Percentiles rank a stretch among this genome's conserved stretches.
These are phyloP conservation scores for Tulasnella sp. DNA, from an alignment of 768 basidiomycete species.

Conservation along the genomic window DNA sequence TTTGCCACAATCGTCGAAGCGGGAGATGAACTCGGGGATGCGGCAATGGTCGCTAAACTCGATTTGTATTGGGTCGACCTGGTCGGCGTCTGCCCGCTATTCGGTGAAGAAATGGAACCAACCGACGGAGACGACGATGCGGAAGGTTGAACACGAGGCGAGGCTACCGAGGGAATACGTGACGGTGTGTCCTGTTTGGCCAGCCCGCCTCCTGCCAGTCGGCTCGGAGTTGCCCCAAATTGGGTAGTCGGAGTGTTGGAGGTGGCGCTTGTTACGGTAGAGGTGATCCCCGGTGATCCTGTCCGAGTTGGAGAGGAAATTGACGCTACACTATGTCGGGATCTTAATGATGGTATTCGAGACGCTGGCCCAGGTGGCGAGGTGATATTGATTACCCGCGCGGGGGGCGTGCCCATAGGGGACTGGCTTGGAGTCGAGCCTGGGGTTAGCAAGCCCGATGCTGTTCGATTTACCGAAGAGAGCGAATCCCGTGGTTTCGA, in stretches of 20 bases:
- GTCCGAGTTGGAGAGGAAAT: conserved; percentile 8
- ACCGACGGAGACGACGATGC: not conserved
- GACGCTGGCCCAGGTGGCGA: conserved; percentile 17
- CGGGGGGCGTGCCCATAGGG: conserved; percentile 15
- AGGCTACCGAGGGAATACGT: conserved; percentile 17
- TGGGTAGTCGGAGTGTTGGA: conserved; percentile 4
- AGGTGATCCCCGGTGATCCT: not conserved
- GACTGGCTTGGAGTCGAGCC: conserved; percentile 25
- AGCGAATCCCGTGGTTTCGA: conserved; percentile 2
- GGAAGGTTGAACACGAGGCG: conserved; percentile 10
- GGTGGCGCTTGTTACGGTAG: not conserved
- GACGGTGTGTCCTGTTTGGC: conserved; percentile 8
- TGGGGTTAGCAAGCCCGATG: conserved; percentile 23
- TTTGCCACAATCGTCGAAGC: conserved; percentile 39
- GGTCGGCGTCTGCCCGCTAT: not conserved
- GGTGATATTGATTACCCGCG: conserved; percentile 22
- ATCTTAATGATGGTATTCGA: conserved; percentile 19
- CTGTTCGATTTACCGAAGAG: not conserved
- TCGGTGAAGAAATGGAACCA: not conserved
- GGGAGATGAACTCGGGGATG: conserved; percentile 53
- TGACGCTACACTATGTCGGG: conserved; percentile 1
- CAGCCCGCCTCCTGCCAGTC: not conserved
- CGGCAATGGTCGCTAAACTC: conserved; percentile 5
- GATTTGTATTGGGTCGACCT: not conserved
- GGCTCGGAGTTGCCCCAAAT: conserved; percentile 13